Base-by-base conservation (phyloP, 1,284 basidiomycete genomes). In the Microbotryum scabiosae region DNA sequence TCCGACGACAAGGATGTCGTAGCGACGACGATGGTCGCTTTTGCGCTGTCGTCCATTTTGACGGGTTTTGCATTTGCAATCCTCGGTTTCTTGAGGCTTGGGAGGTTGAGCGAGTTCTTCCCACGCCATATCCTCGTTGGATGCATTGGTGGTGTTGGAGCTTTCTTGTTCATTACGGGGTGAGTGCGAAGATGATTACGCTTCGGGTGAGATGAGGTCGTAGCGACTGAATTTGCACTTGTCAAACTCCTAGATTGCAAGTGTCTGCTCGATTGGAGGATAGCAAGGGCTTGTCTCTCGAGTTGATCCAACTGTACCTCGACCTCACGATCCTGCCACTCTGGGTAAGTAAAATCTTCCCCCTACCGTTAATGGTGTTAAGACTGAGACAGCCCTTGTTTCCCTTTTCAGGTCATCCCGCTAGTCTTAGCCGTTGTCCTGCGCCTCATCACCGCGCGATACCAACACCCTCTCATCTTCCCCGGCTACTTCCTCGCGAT, bases 71-170 rank as follows among this genome's bases (percentile, higher is more conserved):
- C 88, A 0, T 96, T 96, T 76, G 85, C 91, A 72, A 72, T 85
- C 14, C 81, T 96, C n/a, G 94, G 94, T 20, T 82, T 82, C 14
- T 82, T 96, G 61, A 84, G 84, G 30, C 80, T 97, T 8, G 94
- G 94, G 5, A 81, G 84, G 5, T 76, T 97, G 36, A 87, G 97
- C 59, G 92, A 93, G 0, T 98, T 97, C 77, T 97, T 98, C 77
- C 94, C 94, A 14, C 81, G 94, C 9, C 93, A 97, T 74, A 97
- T 97, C 72, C 81, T 94, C 10, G 88, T 96, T 14, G 91, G 91
- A 1, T 94, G 92, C 72, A 97, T 98, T 50, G 94, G 94, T 14
- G 94, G 94, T 26, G 90, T 98, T 26, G 94, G 94, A 16, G 84
- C 88, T 18, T 98, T 98, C 76, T 79, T 98, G 47, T 83, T 94